Conservation (phyloP, 164 flowering plant species). For the Magnolia changhungtana region DNA sequence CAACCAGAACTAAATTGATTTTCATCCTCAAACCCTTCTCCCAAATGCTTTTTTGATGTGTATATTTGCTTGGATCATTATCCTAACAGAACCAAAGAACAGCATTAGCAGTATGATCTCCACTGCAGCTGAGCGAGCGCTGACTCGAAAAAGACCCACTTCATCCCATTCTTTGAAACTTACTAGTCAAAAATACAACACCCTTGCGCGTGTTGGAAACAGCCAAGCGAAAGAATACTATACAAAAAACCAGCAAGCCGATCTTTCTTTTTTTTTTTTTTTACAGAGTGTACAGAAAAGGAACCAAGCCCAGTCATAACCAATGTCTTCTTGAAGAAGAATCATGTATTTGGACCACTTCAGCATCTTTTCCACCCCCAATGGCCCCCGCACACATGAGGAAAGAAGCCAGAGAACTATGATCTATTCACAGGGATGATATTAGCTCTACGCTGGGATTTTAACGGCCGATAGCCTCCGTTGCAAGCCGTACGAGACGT, state of each 20-base stretch:
- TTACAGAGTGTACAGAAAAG: not conserved
- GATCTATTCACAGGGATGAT: slow-evolving; percentile 23
- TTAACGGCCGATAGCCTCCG: slow-evolving; percentile 49
- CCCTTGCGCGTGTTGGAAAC: not conserved
- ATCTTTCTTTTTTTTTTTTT: no score
- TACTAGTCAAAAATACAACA: not conserved
- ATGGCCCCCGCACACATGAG: slow-evolving; percentile 7
- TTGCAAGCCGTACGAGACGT: slow-evolving; percentile 60
- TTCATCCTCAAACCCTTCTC: not conserved
- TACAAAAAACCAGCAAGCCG: not conserved
- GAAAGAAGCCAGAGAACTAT: slow-evolving; percentile 25
- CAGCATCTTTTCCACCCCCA: slow-evolving; percentile 6
- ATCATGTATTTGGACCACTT: not conserved
- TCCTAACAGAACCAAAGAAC: not conserved
- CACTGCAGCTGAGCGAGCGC: not conserved
- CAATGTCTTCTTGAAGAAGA: not conserved
- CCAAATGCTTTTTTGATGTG: not conserved
- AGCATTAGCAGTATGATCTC: not conserved
- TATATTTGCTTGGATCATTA: not conserved
- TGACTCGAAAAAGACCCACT: not conserved
- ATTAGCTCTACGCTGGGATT: slow-evolving; percentile 16
- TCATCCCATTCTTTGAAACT: not conserved
- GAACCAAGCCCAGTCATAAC: not conserved
- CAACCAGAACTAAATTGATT: not conserved
- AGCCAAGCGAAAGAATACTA: not conserved